Evolutionary conservation across 1,284 basidiomycete species (phyloP), one percentile per base, ranked within the genome.

Genomic region (Fomes fomentarius): DNA sequence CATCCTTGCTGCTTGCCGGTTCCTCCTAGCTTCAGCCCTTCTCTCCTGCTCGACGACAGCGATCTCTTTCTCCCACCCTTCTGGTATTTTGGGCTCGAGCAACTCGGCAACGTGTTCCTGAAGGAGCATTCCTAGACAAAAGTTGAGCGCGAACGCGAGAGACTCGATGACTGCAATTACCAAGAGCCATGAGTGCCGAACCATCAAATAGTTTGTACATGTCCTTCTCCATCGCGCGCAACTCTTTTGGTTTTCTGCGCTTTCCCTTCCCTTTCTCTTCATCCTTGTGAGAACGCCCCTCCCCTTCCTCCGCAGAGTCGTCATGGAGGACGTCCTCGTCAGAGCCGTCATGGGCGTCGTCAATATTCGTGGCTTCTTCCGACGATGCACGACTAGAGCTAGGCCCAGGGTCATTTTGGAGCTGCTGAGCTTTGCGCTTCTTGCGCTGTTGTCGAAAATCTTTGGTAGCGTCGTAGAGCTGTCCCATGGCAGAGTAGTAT

Each of bases 201-300:
- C 88, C 88, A 63, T 90, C 86, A 57, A 90, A 76, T 2, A 80
- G 74, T 63, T 80, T 87, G 66, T 90, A 90, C 89, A 91, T 91
- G 58, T 89, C 85, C 54, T 76, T 77, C 10, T 55, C 45, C 43
- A 55, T 57, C 21, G 46, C 40, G 21, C 35, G 55, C 40, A 57
- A 59, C 61, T 50, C 28, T 28, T 26, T 47, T 42, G 46, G 50
- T 35, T 63, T 61, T 31, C 57, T 54, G 40, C 24, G 47, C 52
- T 25, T 35, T 47, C 15, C 45, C 52, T 7, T 40, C 46, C 35
- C 47, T 51, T 41, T 57, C 24, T 59, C 61, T 19, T 38, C 43
- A 8, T 54, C 58, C 44, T 47, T n/a, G n/a, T n/a, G n/a, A n/a
- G n/a, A n/a, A n/a, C 48, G 24, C 56, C 58, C 42, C 12, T 37